Base-by-base conservation (phyloP, 345 rosid genomes). In the Murraya koenigii region DNA sequence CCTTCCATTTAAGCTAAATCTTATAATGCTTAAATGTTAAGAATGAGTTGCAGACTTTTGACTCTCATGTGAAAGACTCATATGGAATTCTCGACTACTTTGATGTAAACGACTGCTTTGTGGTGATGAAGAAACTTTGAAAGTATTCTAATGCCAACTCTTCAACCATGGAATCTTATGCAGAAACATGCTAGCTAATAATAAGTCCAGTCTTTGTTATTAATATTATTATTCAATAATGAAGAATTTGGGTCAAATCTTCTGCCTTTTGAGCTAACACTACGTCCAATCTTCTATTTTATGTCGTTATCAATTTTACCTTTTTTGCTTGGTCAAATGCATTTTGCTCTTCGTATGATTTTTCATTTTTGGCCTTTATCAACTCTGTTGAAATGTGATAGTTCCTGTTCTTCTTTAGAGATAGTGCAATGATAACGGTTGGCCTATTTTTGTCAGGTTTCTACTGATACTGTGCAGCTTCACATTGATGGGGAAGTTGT, bases 401-500 rank as follows among this genome's bases (percentile, higher is more conserved):
- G 20, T 69, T 41, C 38, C 5, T 60, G 7, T 59, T 39, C 44
- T 32, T 75, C 73, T 59, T 30, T 13, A 26, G 28, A 19, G 64
- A 71, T 65, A 66, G 17, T 56, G 66, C 30, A 36, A 22, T 76
- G 22, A 55, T 82, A 71, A 38, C 4, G 15, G 23, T 77, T 78
- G 56, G 39, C 75, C 44, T 76, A 20, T 4, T 25, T 41, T 38
- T 75, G 41, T 66, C 82, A 92, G 97, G 90, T 89, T 65, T 87
- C 87, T 69, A 64, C 69, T 78, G 77, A 80, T 79, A 78, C 78
- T 79, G 67, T 89, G 79, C 88, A 85, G 76, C 93, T 94, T 79
- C 80, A 89, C 68, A 77, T 91, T 7, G 80, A 87, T n/a, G 93
- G 90, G 66, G 88, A 90, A 78, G 69, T 87, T 80, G 88, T 84